Conservation (phyloP, 2,329 filamentous ascomycete species). For the Sporothrix humicola region DNA sequence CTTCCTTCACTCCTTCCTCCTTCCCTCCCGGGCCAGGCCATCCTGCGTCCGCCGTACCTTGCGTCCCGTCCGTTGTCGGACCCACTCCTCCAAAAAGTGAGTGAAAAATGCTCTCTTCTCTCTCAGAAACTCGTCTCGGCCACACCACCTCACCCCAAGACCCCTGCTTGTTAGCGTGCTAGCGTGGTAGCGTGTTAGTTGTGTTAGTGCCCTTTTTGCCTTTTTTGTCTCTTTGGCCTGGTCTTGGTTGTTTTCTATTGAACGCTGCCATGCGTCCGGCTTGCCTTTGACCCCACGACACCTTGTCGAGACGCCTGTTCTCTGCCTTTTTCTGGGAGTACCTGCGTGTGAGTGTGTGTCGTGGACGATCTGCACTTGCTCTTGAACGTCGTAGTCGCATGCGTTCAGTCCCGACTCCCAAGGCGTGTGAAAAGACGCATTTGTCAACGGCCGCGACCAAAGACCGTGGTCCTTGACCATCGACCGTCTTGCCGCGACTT, state of each 20-base stretch:
- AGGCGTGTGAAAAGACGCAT: conserved; percentile 10
- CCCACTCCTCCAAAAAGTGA: not conserved
- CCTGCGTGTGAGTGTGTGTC: not conserved
- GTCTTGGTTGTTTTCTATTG: not conserved
- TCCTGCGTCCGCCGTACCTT: conserved; percentile 4
- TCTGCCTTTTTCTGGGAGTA: not conserved
- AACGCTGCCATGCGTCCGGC: conserved; percentile 2
- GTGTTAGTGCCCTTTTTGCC: conserved; percentile 10
- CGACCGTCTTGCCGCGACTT: not conserved
- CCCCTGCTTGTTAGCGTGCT: conserved; percentile 16
- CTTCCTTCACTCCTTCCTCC: not conserved
- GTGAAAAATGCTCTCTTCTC: not conserved
- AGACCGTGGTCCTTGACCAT: not conserved
- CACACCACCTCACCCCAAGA: not conserved
- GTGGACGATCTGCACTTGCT: conserved; percentile 11
- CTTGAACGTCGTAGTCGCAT: not conserved
- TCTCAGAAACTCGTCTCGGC: not conserved
- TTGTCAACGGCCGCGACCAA: conserved; percentile 12
- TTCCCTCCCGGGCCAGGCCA: conserved; percentile 7
- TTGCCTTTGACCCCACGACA: conserved; percentile 1
- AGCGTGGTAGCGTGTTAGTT: conserved; percentile 16
- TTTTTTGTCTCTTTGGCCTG: conserved; percentile 10
- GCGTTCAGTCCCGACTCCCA: not conserved
- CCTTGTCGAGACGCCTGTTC: not conserved
- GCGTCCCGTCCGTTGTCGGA: not conserved